These are phyloP conservation scores for Saprolegnia parasitica DNA, from an alignment of 352 stramenopile species.

Conservation along the genomic window DNA sequence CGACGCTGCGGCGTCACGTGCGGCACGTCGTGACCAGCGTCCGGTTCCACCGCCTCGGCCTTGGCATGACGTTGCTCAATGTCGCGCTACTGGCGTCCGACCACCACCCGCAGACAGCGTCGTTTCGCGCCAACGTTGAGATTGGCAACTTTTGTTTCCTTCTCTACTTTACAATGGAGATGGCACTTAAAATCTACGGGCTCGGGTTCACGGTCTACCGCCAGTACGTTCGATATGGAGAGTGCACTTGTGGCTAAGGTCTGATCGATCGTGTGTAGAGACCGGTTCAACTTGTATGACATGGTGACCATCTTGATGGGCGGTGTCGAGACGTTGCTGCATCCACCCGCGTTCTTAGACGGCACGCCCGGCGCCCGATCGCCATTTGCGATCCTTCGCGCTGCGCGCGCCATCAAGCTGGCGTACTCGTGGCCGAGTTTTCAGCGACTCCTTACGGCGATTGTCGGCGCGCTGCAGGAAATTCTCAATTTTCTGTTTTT, in stretches of 20 bases:
- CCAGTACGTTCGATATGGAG: too few relatives aligned
- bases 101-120: slow-evolving; percentile 69
- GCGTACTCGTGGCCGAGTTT: slow-evolving; percentile 88
- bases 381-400: slow-evolving; percentile 78
- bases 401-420: slow-evolving; percentile 94
- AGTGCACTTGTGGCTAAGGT: too few relatives aligned
- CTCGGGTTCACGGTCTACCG: slow-evolving; percentile 71
- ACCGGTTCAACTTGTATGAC: slow-evolving; percentile 82
- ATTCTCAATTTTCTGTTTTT: slow-evolving; percentile 90
- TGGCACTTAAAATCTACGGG: slow-evolving; percentile 76
- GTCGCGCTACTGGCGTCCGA: slow-evolving; percentile 74
- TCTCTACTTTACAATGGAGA: slow-evolving; percentile 61
- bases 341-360: slow-evolving; percentile 65
- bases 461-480: slow-evolving; percentile 73
- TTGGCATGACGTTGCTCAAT: slow-evolving; percentile 82
- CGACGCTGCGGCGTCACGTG: slow-evolving; percentile 71
- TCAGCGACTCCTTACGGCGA: slow-evolving; percentile 66
- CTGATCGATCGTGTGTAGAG: too few relatives aligned
- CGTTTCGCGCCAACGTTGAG: slow-evolving; percentile 53
- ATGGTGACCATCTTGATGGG: slow-evolving; percentile 76
- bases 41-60: slow-evolving; percentile 47
- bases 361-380: not conserved
- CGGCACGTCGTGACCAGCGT: slow-evolving; percentile 40
- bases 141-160: slow-evolving; percentile 75
- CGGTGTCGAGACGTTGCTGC: slow-evolving; percentile 58